These are phyloP conservation scores for Pythium pyrilobum DNA, from an alignment of 352 stramenopile species.

Conservation along the genomic window DNA sequence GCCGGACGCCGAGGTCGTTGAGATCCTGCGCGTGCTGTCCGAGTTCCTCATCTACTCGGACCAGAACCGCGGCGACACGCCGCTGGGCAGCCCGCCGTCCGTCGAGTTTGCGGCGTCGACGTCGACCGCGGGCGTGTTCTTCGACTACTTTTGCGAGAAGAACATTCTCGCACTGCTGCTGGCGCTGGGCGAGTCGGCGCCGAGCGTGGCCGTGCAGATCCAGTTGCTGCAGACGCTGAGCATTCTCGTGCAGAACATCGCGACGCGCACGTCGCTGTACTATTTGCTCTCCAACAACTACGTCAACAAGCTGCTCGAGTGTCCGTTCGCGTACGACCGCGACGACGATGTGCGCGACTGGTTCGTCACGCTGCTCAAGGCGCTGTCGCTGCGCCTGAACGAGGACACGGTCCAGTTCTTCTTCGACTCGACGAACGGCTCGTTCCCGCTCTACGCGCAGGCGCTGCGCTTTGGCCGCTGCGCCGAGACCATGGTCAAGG, in stretches of 20 bases:
- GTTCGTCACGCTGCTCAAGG: conserved; percentile 88
- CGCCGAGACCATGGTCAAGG: conserved; percentile 80
- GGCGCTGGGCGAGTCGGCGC: conserved; percentile 54
- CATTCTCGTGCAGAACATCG: conserved; percentile 89
- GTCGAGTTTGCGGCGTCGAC: conserved; percentile 20
- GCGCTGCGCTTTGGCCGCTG: conserved; percentile 67
- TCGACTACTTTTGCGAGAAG: conserved; percentile 97
- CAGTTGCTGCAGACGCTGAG: conserved; percentile 92
- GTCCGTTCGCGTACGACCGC: conserved; percentile 50
- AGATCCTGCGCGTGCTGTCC: conserved; percentile 72
- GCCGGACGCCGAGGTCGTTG: conserved; percentile 69
- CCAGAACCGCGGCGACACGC: conserved; percentile 48
- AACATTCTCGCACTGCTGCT: conserved; percentile 92
- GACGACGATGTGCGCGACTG: conserved; percentile 87
- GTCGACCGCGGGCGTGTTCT: conserved; percentile 62
- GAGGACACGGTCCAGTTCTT: conserved; percentile 90
- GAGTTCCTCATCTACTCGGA: conserved; percentile 89
- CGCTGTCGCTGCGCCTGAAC: conserved; percentile 80
- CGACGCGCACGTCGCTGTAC: conserved; percentile 88
- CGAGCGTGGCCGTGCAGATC: conserved; percentile 76
- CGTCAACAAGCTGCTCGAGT: conserved; percentile 91
- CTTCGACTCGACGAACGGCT: conserved; percentile 41
- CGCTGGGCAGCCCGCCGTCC: neutral
- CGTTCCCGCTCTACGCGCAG: conserved; percentile 73
- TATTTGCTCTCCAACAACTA: conserved; percentile 95